These are phyloP conservation scores for Aquanectria penicillioides DNA, from an alignment of 2,329 filamentous ascomycete genomes.

Conservation along the genomic window DNA sequence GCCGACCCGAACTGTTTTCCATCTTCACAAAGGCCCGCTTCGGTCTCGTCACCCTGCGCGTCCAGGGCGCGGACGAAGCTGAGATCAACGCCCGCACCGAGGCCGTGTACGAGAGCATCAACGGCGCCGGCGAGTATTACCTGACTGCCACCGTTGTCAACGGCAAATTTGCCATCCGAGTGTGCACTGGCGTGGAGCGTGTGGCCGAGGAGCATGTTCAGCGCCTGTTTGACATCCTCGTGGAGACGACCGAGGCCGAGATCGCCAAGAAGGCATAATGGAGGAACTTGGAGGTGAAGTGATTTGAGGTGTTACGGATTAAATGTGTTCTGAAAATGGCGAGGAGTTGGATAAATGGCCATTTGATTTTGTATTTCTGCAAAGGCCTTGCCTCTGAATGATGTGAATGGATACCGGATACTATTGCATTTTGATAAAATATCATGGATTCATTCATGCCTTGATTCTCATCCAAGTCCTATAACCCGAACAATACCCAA, in stretches of 20 bases:
- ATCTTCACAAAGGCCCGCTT: slow-evolving; percentile 81
- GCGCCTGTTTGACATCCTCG: slow-evolving; percentile 78
- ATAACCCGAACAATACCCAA: too few relatives aligned
- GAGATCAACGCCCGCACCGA: slow-evolving; percentile 76
- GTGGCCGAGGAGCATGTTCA: slow-evolving; percentile 78
- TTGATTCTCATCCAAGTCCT: not conserved
- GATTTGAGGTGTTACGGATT: not conserved
- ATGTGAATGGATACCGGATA: too few relatives aligned
- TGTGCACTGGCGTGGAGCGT: slow-evolving; percentile 77
- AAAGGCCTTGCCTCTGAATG: not conserved
- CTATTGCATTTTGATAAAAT: too few relatives aligned
- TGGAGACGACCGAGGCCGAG: slow-evolving; percentile 64
- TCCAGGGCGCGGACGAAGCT: slow-evolving; percentile 58
- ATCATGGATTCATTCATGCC: not conserved
- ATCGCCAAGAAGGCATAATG: slow-evolving; percentile 21
- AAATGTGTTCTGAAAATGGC: not conserved
- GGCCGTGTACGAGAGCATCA: slow-evolving; percentile 79
- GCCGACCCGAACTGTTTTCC: slow-evolving; percentile 75
- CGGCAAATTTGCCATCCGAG: slow-evolving; percentile 80
- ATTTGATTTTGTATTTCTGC: not conserved
- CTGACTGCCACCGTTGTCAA: slow-evolving; percentile 81
- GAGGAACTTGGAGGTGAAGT: not conserved
- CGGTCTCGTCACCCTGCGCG: slow-evolving; percentile 79
- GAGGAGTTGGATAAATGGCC: not conserved
- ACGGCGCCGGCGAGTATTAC: slow-evolving; percentile 80